Base-by-base conservation (phyloP, 2,329 filamentous ascomycete genomes). In the Ophiocordyceps camponoti-saundersi region DNA sequence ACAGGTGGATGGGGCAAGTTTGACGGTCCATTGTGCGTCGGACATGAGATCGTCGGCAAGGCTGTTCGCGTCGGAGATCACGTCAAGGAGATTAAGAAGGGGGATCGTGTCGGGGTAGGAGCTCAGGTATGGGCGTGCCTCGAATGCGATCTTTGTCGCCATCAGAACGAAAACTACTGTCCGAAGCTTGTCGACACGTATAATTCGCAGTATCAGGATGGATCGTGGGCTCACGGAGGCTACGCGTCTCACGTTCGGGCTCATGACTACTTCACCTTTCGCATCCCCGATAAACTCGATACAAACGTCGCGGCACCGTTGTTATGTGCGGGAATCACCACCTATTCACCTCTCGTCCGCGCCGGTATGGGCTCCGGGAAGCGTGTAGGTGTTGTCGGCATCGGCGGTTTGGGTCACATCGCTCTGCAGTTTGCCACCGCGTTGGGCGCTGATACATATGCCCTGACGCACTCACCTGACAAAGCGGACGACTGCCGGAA, bases 321-420 rank as follows among this genome's bases (percentile, higher is more conserved):
- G 67, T 70, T 90, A 26, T 90, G 85, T 57, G 85, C 79, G 1
- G 85, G 86, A 1, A 71, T 90, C 46, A 92, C 85, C 0, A 73
- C 81, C 0, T 92, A 75, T 58, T 73, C 74, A 5, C 85, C 85
- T 0, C 63, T 92, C 16, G 72, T 72, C 45, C 72, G 80, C 26
- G 78, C 83, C 34, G 77, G 75, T 1, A 72, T 77, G 32, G 84
- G 84, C 0, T 79, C 80, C 0, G 84, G 83, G 5, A 85, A 83
- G 60, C 70, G 64, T 4, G 80, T 90, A 0, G 84, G 78, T 0
- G 74, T 90, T 46, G 67, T 86, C 13, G 83, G 84, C 7, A 68
- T 89, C 13, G 84, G 84, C 7, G 83, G 84, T 0, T 63, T 88
- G 0, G 83, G 84, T 0, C 83, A 90, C 58, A 77, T 88, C 52